These are phyloP conservation scores for Rutstroemia sydowiana DNA, from an alignment of 2,329 filamentous ascomycete genomes.

Conservation along the genomic window DNA sequence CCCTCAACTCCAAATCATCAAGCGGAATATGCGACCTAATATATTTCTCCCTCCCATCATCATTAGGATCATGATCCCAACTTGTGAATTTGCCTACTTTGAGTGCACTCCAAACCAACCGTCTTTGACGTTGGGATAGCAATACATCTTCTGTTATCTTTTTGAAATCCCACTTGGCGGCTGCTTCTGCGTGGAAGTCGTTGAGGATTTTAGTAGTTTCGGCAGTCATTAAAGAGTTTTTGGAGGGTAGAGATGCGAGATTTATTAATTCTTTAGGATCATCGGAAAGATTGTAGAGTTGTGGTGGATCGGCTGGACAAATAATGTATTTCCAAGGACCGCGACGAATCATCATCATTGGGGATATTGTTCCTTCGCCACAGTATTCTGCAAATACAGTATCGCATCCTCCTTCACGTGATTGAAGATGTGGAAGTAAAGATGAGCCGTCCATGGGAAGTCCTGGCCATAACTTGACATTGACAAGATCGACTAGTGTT, in stretches of 20 bases:
- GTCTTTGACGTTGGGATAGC: constrained; percentile 68
- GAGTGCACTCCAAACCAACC: constrained; percentile 73
- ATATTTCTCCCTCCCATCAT: constrained; percentile 66
- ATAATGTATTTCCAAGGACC: constrained; percentile 87
- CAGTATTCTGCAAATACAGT: constrained; percentile 95
- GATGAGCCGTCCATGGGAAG: constrained; percentile 84
- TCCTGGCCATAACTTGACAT: constrained; percentile 57
- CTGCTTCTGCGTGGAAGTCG: constrained; percentile 67
- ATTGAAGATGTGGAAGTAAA: constrained; percentile 69
- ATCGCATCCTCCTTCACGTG: constrained; percentile 58
- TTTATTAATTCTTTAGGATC: constrained; percentile 45
- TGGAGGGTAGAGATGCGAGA: constrained; percentile 32
- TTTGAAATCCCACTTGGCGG: constrained; percentile 72
- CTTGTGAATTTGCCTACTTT: constrained; percentile 67
- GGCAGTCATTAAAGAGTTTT: constrained; percentile 28
- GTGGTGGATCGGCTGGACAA: constrained; percentile 75
- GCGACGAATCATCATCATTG: constrained; percentile 89
- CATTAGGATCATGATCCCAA: constrained; percentile 78
- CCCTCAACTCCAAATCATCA: constrained; percentile 70
- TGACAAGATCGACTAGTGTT: constrained; percentile 77
- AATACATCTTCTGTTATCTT: constrained; percentile 69
- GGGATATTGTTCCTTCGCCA: constrained; percentile 81
- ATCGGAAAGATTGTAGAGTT: constrained; percentile 70
- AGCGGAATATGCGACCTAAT: constrained; percentile 78
- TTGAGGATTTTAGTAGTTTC: constrained; percentile 37